Conservation (phyloP, 2,329 filamentous ascomycete species). For the Aspergillus pseudotamarii region DNA sequence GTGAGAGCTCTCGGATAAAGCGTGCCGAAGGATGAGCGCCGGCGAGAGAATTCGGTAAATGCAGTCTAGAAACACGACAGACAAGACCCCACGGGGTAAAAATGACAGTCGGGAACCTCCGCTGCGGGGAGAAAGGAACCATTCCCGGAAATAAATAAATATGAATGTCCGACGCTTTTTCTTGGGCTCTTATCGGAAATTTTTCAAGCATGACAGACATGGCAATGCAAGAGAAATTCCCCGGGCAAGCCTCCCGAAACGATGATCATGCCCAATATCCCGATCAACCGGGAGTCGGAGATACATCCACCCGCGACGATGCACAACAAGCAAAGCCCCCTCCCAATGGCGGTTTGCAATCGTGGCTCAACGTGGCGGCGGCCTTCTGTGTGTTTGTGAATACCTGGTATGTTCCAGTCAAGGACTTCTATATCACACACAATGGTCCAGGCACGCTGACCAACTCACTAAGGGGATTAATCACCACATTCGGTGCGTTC, state of each 20-base stretch:
- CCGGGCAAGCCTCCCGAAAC: not conserved
- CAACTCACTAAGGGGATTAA: conserved; percentile 35
- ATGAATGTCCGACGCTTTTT: not conserved
- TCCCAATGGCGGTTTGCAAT: conserved; percentile 31
- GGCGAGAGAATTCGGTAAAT: not conserved
- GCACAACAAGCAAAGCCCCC: conserved; percentile 12
- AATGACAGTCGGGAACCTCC: not conserved
- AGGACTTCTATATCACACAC: not conserved
- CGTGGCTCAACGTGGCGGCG: conserved; percentile 34
- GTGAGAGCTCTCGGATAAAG: not conserved
- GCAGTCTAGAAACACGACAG: not conserved
- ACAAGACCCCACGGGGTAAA: not conserved
- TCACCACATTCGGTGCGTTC: conserved; percentile 53
- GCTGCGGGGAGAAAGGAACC: not conserved
- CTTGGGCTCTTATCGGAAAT: not conserved
- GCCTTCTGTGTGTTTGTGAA: conserved; percentile 38
- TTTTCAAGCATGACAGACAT: not conserved
- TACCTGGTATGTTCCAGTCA: conserved; percentile 30
- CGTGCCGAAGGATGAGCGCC: not conserved
- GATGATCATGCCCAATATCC: not conserved
- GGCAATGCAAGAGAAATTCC: not conserved
- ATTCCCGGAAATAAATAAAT: not conserved
- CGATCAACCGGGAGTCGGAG: not conserved
- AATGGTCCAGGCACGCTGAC: not conserved
- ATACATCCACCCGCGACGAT: not conserved